A percentile compares a stretch with the other conserved stretches of the same genome.
phyloP scores from a whole-genome alignment of 2,329 filamentous ascomycete genomes.

The Plectosphaerella plurivora region DNA sequence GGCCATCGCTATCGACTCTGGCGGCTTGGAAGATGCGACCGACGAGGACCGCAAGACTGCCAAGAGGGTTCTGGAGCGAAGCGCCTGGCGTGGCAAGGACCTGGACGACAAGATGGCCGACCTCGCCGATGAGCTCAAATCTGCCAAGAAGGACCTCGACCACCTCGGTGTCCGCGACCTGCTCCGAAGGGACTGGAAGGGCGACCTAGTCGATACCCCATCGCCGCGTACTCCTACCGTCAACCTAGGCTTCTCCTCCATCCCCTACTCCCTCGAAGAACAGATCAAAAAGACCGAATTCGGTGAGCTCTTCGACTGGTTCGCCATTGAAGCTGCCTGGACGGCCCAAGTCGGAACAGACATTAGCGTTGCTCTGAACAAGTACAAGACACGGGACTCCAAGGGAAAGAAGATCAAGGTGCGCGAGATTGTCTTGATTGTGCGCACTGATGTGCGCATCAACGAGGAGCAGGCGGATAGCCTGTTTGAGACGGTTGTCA shows the following conservation, averaged over 20 bases:
- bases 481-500: constrained; percentile 31
- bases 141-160: constrained; percentile 37
- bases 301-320: constrained; percentile 41
- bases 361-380: constrained; percentile 38
- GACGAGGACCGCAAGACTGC: constrained; percentile 31
- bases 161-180: constrained; percentile 35
- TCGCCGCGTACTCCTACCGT: constrained; percentile 40
- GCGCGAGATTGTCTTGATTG: constrained; percentile 38
- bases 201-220: constrained; percentile 39
- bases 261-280: constrained; percentile 39
- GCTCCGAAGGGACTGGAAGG: constrained; percentile 42
- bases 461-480: constrained; percentile 35
- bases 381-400: constrained; percentile 34
- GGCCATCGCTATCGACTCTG: constrained; percentile 41
- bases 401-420: constrained; percentile 36
- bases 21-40: constrained; percentile 32
- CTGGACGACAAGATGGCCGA: constrained; percentile 35
- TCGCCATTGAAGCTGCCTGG: constrained; percentile 42
- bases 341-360: constrained; percentile 38
- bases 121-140: constrained; percentile 30
- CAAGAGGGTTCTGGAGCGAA: constrained; percentile 32
- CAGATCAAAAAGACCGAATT: constrained; percentile 41
- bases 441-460: constrained; percentile 38
- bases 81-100: constrained; percentile 32
- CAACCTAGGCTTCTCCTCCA: constrained; percentile 38